A percentile compares a stretch with the other conserved stretches of the same genome.
Conservation (phyloP, 345 rosid genomes). For the Syzygium grande region DNA sequence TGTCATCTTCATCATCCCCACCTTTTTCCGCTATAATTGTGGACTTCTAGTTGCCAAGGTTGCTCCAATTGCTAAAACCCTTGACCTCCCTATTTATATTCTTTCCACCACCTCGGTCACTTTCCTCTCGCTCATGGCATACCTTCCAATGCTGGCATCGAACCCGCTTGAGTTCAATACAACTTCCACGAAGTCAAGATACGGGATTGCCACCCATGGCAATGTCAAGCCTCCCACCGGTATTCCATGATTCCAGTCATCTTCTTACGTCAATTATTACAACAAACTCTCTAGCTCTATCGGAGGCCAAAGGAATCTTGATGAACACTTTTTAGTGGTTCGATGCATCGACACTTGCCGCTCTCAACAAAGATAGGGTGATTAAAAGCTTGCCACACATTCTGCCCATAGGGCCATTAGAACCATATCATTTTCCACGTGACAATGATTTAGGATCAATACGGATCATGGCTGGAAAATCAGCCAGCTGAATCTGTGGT, state of each 20-base stretch:
- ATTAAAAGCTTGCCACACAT: neutral
- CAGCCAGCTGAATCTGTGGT: neutral
- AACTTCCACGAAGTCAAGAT: neutral
- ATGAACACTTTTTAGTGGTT: neutral
- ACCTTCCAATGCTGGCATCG: neutral
- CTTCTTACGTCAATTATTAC: neutral
- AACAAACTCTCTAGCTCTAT: neutral
- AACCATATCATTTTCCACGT: neutral
- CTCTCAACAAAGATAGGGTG: neutral
- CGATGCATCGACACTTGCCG: neutral
- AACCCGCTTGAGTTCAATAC: neutral
- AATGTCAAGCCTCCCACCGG: neutral
- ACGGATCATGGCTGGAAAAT: neutral
- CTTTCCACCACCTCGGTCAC: neutral
- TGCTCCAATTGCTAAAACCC: neutral
- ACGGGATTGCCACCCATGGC: neutral
- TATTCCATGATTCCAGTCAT: neutral
- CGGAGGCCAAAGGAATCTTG: constrained; percentile 11
- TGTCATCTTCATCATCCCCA: neutral
- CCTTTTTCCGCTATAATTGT: neutral
- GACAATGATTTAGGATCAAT: neutral
- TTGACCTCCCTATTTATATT: neutral
- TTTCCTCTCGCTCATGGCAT: neutral
- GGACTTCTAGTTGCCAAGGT: neutral
- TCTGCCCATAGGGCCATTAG: constrained; percentile 7